Conservation (phyloP, 2,329 filamentous ascomycete genomes). For the Aspergillus ruber region DNA sequence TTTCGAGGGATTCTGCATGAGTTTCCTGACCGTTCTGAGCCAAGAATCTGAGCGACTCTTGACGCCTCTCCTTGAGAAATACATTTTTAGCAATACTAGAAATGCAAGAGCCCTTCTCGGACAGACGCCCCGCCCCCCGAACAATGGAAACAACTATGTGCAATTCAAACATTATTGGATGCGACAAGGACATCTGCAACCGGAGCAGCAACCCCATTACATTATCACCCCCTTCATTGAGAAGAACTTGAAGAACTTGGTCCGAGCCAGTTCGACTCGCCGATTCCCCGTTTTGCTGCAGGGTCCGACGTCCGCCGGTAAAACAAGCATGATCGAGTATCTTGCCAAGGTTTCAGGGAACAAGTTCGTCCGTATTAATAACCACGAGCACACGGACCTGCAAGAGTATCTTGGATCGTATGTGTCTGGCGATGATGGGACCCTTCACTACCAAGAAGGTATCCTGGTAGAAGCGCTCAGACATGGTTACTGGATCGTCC, state of each 20-base stretch:
- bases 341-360: constrained; percentile 95
- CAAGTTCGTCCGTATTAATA: constrained; percentile 97
- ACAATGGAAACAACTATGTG: constrained; percentile 70
- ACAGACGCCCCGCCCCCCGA: constrained; percentile 69
- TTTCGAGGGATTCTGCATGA: constrained; percentile 97
- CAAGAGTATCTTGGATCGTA: constrained; percentile 98
- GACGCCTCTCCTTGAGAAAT: constrained; percentile 69
- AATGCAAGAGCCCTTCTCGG: constrained; percentile 68
- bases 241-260: constrained; percentile 87
- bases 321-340: constrained; percentile 99
- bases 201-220: constrained; percentile 75
- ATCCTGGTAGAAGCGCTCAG: constrained; percentile 86
- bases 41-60: constrained; percentile 73
- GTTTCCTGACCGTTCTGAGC: constrained; percentile 84
- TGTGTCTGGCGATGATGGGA: constrained; percentile 75
- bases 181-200: constrained; percentile 61
- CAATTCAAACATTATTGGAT: constrained; percentile 90
- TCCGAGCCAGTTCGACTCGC: constrained; percentile 84
- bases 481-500: constrained; percentile 93
- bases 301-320: constrained; percentile 92
- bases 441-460: constrained; percentile 85
- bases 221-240: constrained; percentile 96
- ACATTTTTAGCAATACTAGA: constrained; percentile 65
- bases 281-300: constrained; percentile 92
- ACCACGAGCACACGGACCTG: constrained; percentile 96